Evolutionary conservation across 371 early-diverging fungal species (phyloP), one percentile per base, ranked within the genome.

Genomic region (Blakeslea trispora): DNA sequence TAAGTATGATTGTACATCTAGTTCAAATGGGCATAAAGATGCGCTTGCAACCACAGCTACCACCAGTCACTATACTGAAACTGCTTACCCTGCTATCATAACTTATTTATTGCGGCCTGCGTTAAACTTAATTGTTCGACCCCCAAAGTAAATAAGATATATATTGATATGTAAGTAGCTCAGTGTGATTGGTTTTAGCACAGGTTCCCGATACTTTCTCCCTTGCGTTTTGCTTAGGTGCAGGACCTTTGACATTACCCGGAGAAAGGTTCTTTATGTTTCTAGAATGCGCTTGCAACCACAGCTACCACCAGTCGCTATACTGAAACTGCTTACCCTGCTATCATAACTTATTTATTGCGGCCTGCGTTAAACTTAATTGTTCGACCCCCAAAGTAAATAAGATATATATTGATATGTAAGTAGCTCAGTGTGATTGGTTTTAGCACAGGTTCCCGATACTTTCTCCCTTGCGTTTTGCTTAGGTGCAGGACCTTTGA

Each of bases 61-160:
- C 40, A 40, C 40, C 40, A 40, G 13, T 40, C 40, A 40, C 40
- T 40, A 40, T 40, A 40, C 40, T 40, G 40, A 40, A 17, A 17
- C 17, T 40, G 40, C 17, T 40, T 40, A 40, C 40, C 40, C 40
- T 40, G 40, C 40, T 40, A 40, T 40, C 40, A 40, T 40, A 40
- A 28, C 28, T 28, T 28, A 28, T 28, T 28, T 40, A 40, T 40
- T 17, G 17, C 17, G 17, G 40, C 40, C 40, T 40, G 40, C 40
- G 40, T 40, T 40, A 40, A 40, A 40, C 40, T 40, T 40, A 40
- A 40, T 40, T 40, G 40, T 40, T 40, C 40, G 40, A 40, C 40
- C 40, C 40, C 17, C 40, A 17, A 40, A 40, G 40, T 40, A 40
- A 40, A 40, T 40, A 40, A 40, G 40, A 40, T 17, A 40, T 40